Conservation (phyloP, 179 eudicot species). For the Corrigiola litoralis region DNA sequence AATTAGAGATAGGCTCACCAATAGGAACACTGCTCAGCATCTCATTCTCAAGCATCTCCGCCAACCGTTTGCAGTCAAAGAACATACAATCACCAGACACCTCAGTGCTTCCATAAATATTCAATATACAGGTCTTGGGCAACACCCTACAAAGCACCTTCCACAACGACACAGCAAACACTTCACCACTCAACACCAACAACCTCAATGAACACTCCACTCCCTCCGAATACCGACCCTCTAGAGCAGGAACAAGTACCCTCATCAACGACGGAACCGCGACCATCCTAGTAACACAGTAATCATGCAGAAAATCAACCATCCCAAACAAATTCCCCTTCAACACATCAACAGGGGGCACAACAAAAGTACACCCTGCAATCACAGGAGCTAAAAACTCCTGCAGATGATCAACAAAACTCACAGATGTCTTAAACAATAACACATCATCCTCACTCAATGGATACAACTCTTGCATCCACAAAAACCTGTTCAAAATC, state of each 20-base stretch:
- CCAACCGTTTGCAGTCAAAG: constrained; percentile 74
- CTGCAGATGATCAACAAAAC: constrained; percentile 92
- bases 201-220: constrained; percentile 45
- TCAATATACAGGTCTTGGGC: constrained; percentile 64
- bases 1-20: constrained; percentile 68
- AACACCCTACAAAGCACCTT: constrained; percentile 43
- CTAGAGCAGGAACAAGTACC: constrained; percentile 56
- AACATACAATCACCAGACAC: constrained; percentile 93
- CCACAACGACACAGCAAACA: constrained; percentile 60
- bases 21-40: constrained; percentile 64
- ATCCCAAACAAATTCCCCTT: constrained; percentile 50
- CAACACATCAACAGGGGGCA: constrained; percentile 61
- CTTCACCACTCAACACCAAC: constrained; percentile 85
- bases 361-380: constrained; percentile 65
- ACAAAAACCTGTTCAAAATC: constrained; percentile 68
- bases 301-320: constrained; percentile 59
- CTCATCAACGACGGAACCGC: constrained; percentile 87
- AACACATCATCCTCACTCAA: constrained; percentile 48
- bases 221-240: constrained; percentile 26
- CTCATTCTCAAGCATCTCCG: constrained; percentile 50
- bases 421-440: constrained; percentile 73
- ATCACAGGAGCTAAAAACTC: constrained; percentile 82
- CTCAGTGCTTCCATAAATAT: constrained; percentile 97
- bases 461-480: constrained; percentile 87
- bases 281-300: constrained; percentile 55